These are phyloP conservation scores for Mariannaea sp. DNA, from an alignment of 2,329 filamentous ascomycete genomes.

Conservation along the genomic window DNA sequence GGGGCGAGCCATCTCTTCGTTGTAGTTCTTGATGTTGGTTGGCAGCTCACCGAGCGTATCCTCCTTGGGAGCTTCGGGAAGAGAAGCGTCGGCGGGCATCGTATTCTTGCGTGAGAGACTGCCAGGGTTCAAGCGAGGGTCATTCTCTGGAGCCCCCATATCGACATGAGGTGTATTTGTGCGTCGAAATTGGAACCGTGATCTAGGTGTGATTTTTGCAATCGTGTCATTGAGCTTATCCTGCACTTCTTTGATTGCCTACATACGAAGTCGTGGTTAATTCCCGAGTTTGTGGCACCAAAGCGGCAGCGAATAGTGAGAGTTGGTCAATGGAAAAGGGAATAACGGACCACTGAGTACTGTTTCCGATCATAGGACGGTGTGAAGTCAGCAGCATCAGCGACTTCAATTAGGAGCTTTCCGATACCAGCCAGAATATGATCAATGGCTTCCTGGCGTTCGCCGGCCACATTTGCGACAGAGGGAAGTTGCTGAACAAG, in stretches of 20 bases:
- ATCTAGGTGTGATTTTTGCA: conserved; percentile 70
- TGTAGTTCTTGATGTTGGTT: conserved; percentile 56
- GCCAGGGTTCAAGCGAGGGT: conserved; percentile 49
- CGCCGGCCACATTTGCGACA: conserved; percentile 66
- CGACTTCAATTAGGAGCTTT: conserved; percentile 79
- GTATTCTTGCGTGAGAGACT: conserved; percentile 40
- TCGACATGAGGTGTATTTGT: conserved; percentile 44
- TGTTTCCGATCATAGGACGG: conserved; percentile 89
- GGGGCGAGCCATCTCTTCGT: conserved; percentile 56
- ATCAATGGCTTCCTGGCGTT: conserved; percentile 81
- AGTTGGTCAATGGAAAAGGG: neutral
- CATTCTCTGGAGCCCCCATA: conserved; percentile 50
- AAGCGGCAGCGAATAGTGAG: neutral
- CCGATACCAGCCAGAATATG: conserved; percentile 80
- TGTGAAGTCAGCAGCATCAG: conserved; percentile 80
- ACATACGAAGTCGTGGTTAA: neutral
- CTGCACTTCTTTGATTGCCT: conserved; percentile 80
- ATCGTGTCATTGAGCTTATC: conserved; percentile 77
- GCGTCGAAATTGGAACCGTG: conserved; percentile 80
- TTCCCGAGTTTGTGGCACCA: neutral
- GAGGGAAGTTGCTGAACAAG: conserved; percentile 72
- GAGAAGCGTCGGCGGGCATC: conserved; percentile 9
- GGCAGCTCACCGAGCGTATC: conserved; percentile 48
- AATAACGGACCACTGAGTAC: conserved; percentile 71
- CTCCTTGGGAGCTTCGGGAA: conserved; percentile 27